Evolutionary conservation across 306 rosid genomes (phyloP), one percentile per base, ranked within the genome.

Genomic region (Quercus mongolica): DNA sequence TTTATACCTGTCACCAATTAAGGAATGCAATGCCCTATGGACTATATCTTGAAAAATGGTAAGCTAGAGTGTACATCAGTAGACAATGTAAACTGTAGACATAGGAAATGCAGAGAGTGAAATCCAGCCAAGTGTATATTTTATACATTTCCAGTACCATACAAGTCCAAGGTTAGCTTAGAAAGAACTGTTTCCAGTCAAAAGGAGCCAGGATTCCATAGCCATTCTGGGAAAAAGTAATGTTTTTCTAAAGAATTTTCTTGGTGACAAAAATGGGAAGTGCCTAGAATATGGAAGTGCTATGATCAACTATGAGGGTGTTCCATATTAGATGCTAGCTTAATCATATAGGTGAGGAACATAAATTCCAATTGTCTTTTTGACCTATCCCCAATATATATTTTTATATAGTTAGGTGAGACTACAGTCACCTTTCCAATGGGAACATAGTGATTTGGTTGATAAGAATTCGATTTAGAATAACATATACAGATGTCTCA

Each of bases 151-250:
- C 54, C 54, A 12, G 15, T 12, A 8, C 46, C 0, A 8, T 41
- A 49, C 15, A 49, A 1, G 54, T 58, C 51, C 21, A 6, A 75
- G 73, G 73, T 65, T 59, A 74, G 80, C 76, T 38, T 62, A 51
- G 69, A 55, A 59, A 64, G 56, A 59, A n/a, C 3, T 64, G 25
- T 44, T 52, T 78, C 23, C 35, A 76, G 90, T 84, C 85, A 84
- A 86, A 86, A 86, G 80, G 67, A 86, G 78, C 77, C 72, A 79
- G 20, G 84, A 78, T 80, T 82, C 85, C 70, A 58, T 77, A 71
- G 31, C 75, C 78, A 81, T 79, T 65, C 61, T 31, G 52, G 74
- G 80, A 51, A 58, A 84, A 84, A 84, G 71, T 59, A 81, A 71
- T 76, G 10, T 65, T 88, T 86, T 73, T 73, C 54, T 67, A 77